These are phyloP conservation scores for Trichoderma sp. DNA, from an alignment of 2,329 filamentous ascomycete species.

Conservation along the genomic window DNA sequence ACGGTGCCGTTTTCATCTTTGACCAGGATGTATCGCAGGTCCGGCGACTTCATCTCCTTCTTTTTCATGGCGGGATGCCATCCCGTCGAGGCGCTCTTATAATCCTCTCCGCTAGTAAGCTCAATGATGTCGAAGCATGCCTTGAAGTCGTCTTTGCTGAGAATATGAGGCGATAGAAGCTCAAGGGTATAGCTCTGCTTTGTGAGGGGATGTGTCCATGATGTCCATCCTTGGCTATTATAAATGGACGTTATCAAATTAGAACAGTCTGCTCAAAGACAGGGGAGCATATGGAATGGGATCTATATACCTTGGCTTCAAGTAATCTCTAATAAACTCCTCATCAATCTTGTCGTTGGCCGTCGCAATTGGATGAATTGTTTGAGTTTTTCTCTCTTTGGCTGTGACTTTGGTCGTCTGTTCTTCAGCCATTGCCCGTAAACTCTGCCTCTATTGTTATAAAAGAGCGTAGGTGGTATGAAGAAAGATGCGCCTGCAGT, in stretches of 20 bases:
- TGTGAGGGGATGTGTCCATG: conserved; percentile 56
- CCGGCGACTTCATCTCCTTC: conserved; percentile 66
- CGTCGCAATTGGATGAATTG: conserved; percentile 45
- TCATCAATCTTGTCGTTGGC: conserved; percentile 52
- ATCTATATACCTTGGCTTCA: conserved; percentile 46
- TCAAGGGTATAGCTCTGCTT: conserved; percentile 45
- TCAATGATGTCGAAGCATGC: conserved; percentile 61
- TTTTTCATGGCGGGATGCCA: conserved; percentile 66
- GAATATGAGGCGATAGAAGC: conserved; percentile 44
- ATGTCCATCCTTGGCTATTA: conserved; percentile 33
- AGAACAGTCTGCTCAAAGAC: neutral
- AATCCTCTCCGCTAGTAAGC: conserved; percentile 64
- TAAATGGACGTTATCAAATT: neutral
- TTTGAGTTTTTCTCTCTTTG: neutral
- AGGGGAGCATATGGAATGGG: neutral
- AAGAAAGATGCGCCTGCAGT: neutral
- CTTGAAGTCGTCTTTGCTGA: conserved; percentile 49
- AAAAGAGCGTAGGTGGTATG: neutral
- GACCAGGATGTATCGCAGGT: conserved; percentile 70
- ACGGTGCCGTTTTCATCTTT: conserved; percentile 40
- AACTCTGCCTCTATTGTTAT: neutral
- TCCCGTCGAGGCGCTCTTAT: conserved; percentile 60
- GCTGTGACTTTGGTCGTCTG: neutral
- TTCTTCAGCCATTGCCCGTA: neutral
- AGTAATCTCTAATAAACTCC: conserved; percentile 51